Evolutionary conservation across 768 basidiomycete species (phyloP).

Genomic region (Russula sp.): DNA sequence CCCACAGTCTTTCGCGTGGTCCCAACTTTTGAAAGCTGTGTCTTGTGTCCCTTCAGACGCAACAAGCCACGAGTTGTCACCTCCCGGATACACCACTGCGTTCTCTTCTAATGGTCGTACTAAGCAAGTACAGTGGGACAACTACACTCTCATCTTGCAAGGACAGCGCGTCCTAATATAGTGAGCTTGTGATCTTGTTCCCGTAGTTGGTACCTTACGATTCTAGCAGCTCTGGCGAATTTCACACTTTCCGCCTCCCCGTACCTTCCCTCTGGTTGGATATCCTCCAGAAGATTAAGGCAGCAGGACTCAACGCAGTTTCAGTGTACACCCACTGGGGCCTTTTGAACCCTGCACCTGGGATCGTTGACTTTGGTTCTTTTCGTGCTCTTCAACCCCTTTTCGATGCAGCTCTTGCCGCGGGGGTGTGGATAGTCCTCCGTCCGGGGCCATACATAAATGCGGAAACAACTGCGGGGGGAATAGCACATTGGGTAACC

Average conservation of each 20-base stretch:
- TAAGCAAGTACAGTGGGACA: constrained; percentile 22
- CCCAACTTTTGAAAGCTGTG: neutral
- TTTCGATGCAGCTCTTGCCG: constrained; percentile 65
- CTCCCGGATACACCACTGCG: neutral
- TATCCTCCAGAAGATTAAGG: constrained; percentile 75
- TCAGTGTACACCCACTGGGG: constrained; percentile 82
- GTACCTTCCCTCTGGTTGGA: constrained; percentile 78
- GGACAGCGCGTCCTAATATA: constrained; percentile 18
- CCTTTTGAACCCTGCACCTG: constrained; percentile 66
- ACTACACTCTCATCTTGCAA: constrained; percentile 21
- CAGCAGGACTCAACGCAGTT: constrained; percentile 71
- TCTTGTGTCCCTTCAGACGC: neutral
- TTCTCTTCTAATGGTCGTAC: constrained; percentile 19
- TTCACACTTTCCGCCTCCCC: constrained; percentile 77
- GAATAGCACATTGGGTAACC: constrained; percentile 65
- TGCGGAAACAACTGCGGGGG: constrained; percentile 76
- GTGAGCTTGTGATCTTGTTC: neutral
- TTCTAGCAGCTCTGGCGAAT: constrained; percentile 65
- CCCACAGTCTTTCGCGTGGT: neutral
- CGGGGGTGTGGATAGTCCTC: constrained; percentile 73
- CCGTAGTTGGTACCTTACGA: neutral
- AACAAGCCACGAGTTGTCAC: neutral
- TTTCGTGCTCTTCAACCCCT: constrained; percentile 66
- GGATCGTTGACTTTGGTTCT: constrained; percentile 64
- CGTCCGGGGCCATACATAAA: constrained; percentile 77